These are phyloP conservation scores for Gossypium trilobum DNA, from an alignment of 441 rosid genomes.

Conservation along the genomic window DNA sequence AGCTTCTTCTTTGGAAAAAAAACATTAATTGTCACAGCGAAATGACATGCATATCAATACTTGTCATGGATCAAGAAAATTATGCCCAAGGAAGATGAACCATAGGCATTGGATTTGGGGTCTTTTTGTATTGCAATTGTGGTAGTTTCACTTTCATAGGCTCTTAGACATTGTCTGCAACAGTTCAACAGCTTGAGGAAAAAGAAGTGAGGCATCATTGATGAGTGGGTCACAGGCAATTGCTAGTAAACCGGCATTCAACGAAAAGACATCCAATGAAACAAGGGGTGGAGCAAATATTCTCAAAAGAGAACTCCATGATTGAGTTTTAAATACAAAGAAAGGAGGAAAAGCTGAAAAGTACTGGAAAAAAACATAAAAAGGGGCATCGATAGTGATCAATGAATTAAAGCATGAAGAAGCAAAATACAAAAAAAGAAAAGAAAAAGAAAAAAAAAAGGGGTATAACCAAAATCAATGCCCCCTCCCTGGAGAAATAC, in stretches of 20 bases:
- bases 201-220: background rate
- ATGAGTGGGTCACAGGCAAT: background rate
- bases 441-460: background rate
- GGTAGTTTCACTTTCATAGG: background rate
- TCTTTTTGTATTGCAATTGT: background rate
- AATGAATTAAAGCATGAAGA: conserved; percentile 22
- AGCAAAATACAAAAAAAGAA: conserved; percentile 4
- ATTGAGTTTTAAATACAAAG: background rate
- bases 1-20: background rate
- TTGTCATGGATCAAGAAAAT: background rate
- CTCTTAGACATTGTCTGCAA: background rate
- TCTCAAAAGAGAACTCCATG: background rate
- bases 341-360: background rate
- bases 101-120: background rate
- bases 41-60: background rate
- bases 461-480: conserved; percentile 11
- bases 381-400: conserved; percentile 11
- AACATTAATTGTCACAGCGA: background rate
- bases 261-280: background rate
- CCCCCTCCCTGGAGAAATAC: conserved; percentile 14
- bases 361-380: background rate
- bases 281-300: background rate
- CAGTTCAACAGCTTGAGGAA: background rate
- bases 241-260: background rate
- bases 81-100: background rate